These are phyloP conservation scores for Pleodorina starrii DNA, from an alignment of 139 green algal genomes.

Conservation along the genomic window DNA sequence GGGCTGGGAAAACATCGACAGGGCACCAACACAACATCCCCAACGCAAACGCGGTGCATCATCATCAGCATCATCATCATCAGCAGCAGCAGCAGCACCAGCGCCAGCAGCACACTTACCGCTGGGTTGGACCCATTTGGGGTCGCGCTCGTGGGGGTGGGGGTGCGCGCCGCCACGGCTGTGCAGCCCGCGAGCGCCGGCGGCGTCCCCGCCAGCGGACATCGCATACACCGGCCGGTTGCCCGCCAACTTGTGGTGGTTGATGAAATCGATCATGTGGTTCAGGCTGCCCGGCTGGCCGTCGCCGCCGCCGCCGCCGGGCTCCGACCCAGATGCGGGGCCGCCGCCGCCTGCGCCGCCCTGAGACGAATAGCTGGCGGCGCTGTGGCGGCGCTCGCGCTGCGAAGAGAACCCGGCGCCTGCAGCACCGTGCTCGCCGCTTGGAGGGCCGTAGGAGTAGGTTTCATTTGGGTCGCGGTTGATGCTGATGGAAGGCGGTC, in stretches of 20 bases:
- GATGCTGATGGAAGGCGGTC: neutral
- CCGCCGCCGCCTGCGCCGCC: neutral
- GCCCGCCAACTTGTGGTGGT: conserved; percentile 60
- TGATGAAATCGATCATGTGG: conserved; percentile 68
- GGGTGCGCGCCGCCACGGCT: neutral
- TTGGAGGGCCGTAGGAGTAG: neutral
- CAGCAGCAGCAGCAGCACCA: no score
- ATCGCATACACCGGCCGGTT: conserved; percentile 33
- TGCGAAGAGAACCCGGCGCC: neutral
- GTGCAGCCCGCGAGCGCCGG: neutral
- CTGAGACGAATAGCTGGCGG: conserved; percentile 17
- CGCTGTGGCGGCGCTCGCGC: conserved; percentile 28
- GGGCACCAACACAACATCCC: no score
- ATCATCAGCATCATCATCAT: no score
- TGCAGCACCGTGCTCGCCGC: neutral
- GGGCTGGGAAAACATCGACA: no score
- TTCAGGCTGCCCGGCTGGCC: neutral
- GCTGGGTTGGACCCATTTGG: conserved; percentile 78
- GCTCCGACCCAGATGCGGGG: neutral
- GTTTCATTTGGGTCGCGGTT: neutral
- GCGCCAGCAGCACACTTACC: conserved; percentile 70
- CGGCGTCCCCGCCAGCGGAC: neutral
- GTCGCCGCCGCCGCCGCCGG: neutral
- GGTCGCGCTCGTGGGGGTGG: conserved; percentile 43
- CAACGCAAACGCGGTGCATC: no score